Evolutionary conservation across 1,284 basidiomycete genomes (phyloP).

Genomic region (Anthracocystis walkeri): DNA sequence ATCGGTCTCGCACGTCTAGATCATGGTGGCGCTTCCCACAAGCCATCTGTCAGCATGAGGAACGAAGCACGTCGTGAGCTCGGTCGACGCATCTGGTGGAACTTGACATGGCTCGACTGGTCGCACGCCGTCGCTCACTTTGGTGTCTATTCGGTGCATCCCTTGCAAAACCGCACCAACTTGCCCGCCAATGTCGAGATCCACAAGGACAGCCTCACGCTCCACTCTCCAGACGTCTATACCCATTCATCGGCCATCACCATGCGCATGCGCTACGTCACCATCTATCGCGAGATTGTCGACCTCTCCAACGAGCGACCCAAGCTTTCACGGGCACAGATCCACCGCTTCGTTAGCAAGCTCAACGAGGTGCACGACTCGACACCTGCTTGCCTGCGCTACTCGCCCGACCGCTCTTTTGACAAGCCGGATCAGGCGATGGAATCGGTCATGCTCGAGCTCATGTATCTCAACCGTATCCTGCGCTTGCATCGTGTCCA

Average conservation of each 20-base stretch:
- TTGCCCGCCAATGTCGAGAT: constrained; percentile 62
- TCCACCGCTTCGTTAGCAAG: constrained; percentile 42
- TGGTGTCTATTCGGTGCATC: constrained; percentile 61
- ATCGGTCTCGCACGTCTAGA: constrained; percentile 46
- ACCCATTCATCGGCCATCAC: constrained; percentile 48
- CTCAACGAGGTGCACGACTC: constrained; percentile 59
- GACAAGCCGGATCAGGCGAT: constrained; percentile 52
- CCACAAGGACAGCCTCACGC: constrained; percentile 46
- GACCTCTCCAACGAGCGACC: constrained; percentile 41
- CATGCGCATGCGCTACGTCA: constrained; percentile 50
- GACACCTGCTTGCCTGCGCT: constrained; percentile 50
- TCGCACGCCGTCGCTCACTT: constrained; percentile 63
- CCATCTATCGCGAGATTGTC: constrained; percentile 50
- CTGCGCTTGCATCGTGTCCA: constrained; percentile 64
- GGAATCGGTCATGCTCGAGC: constrained; percentile 62
- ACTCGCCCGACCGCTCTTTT: constrained; percentile 57
- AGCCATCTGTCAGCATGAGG: constrained; percentile 28
- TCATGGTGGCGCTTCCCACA: constrained; percentile 23
- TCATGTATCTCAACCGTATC: constrained; percentile 65
- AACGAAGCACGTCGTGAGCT: constrained; percentile 58
- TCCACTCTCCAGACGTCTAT: constrained; percentile 45
- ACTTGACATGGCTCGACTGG: constrained; percentile 61
- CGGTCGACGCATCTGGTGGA: constrained; percentile 66
- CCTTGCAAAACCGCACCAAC: constrained; percentile 59
- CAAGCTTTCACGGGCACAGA: constrained; percentile 32